Evolutionary conservation across 345 rosid genomes (phyloP).

Genomic region (Crucihimalaya himalaica): DNA sequence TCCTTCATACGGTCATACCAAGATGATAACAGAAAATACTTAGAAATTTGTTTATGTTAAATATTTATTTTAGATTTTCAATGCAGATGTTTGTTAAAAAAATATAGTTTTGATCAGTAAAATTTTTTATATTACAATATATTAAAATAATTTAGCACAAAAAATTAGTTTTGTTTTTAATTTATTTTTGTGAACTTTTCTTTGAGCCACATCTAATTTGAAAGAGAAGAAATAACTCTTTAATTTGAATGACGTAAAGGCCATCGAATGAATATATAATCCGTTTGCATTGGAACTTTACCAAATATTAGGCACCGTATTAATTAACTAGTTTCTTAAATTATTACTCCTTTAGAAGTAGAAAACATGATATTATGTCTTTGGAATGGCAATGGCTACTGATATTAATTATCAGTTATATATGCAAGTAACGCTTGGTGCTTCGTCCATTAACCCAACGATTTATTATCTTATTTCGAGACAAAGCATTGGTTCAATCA

Average conservation of each 20-base stretch:
- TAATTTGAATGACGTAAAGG: neutral
- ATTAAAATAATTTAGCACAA: too few relatives aligned
- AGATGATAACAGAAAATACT: too few relatives aligned
- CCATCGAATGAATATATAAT: neutral
- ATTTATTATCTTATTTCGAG: neutral
- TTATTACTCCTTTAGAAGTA: neutral
- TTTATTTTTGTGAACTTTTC: too few relatives aligned
- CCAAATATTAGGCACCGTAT: neutral
- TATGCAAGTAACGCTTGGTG: constrained; percentile 13
- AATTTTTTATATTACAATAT: too few relatives aligned
- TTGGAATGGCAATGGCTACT: neutral
- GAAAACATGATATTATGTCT: neutral
- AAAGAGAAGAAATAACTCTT: neutral
- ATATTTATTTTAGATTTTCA: too few relatives aligned
- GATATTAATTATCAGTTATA: neutral
- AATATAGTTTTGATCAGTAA: too few relatives aligned
- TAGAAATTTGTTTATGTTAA: too few relatives aligned
- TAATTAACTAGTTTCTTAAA: neutral
- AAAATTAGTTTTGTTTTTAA: too few relatives aligned
- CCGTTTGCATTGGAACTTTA: neutral
- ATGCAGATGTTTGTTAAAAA: too few relatives aligned
- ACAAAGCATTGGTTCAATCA: constrained; percentile 13
- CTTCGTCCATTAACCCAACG: constrained; percentile 10
- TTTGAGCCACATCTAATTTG: too few relatives aligned
- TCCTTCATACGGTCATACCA: too few relatives aligned